Evolutionary conservation across 352 stramenopile species (phyloP).

Genomic region (Globisporangium megalacanthum): DNA sequence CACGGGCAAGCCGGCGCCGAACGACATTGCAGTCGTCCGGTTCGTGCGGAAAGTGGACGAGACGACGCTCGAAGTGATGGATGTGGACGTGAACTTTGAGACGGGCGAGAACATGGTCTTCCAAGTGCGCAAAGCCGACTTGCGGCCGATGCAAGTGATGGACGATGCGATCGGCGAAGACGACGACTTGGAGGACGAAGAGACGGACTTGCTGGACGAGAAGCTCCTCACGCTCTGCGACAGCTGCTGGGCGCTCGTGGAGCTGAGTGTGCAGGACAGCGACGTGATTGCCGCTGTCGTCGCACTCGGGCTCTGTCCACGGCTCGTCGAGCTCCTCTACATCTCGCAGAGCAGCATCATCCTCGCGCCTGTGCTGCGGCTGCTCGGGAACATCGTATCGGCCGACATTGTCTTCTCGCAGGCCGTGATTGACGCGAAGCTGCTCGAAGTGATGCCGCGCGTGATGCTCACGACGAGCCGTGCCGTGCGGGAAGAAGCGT

Average conservation of each 20-base stretch:
- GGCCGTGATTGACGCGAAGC: slow-evolving; percentile 68
- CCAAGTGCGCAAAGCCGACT: slow-evolving; percentile 42
- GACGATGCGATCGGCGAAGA: slow-evolving; percentile 77
- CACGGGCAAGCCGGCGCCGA: slow-evolving; percentile 73
- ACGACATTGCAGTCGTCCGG: slow-evolving; percentile 82
- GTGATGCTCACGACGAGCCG: slow-evolving; percentile 80
- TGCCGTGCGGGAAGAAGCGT: slow-evolving; percentile 75
- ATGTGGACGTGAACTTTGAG: slow-evolving; percentile 86
- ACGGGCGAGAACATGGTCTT: slow-evolving; percentile 84
- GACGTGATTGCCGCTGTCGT: slow-evolving; percentile 63
- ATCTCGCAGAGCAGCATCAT: slow-evolving; percentile 84
- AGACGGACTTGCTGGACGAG: slow-evolving; percentile 68
- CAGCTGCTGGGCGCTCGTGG: slow-evolving; percentile 79
- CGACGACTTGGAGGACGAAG: slow-evolving; percentile 66
- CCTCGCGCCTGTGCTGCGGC: slow-evolving; percentile 61
- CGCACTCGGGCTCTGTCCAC: slow-evolving; percentile 48
- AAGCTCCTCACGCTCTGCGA: slow-evolving; percentile 85
- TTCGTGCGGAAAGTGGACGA: slow-evolving; percentile 74
- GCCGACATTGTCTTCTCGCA: slow-evolving; percentile 71
- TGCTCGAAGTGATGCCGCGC: slow-evolving; percentile 77
- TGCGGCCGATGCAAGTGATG: slow-evolving; percentile 76
- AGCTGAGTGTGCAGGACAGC: slow-evolving; percentile 73
- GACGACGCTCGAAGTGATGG: slow-evolving; percentile 74
- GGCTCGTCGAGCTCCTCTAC: slow-evolving; percentile 77
- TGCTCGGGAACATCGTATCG: slow-evolving; percentile 82